A percentile compares a stretch with the other conserved stretches of the same genome.
Conservation (phyloP, 192 early-diverging fungal species). For the Backusella luteola region DNA sequence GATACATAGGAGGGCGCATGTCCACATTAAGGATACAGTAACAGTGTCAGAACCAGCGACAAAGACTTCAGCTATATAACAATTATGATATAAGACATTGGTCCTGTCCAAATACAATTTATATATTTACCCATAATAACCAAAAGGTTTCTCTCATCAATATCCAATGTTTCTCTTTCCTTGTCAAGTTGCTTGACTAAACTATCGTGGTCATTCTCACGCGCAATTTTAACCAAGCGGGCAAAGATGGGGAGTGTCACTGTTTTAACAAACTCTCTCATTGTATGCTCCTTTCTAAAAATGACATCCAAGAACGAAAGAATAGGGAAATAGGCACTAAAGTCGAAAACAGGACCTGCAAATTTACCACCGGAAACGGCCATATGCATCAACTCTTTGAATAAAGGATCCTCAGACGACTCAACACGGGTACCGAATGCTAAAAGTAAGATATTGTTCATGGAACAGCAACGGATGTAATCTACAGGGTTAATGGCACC, state of each 20-base stretch:
- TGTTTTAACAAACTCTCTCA: neutral
- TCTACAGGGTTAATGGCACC: neutral
- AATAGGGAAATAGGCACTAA: neutral
- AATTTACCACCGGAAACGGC: neutral
- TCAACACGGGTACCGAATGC: neutral
- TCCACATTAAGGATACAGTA: conserved; percentile 12
- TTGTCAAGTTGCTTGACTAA: neutral
- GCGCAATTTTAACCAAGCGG: neutral
- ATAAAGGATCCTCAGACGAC: neutral
- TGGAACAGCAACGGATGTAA: neutral
- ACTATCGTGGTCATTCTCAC: neutral
- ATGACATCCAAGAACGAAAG: neutral
- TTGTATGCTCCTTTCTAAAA: neutral
- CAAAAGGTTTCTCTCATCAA: neutral
- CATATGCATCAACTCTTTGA: conserved; percentile 1
- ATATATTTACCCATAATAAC: neutral
- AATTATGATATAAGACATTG: neutral
- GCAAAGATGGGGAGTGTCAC: neutral
- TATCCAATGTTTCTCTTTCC: neutral
- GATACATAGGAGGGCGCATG: conserved; percentile 1
- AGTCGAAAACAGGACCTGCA: neutral
- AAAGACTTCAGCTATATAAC: neutral
- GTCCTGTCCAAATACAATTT: neutral
- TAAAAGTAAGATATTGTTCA: neutral
- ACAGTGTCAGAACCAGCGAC: neutral